Evolutionary conservation across 805 yeast genomes (phyloP), one percentile per base, ranked within the genome.

Genomic region (Yueomyces sp.): DNA sequence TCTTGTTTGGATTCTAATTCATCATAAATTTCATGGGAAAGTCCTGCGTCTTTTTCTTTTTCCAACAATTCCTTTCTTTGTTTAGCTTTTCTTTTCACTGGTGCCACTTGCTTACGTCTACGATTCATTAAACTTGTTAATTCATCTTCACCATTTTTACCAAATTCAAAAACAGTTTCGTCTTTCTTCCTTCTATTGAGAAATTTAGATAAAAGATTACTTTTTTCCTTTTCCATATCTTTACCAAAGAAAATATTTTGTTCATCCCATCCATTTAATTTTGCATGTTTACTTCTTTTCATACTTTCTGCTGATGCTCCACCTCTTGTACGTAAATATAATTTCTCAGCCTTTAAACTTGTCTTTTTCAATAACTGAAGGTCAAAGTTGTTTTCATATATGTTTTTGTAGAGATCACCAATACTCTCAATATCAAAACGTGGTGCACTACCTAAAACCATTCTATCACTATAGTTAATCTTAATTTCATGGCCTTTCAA

Each of bases 81-180:
- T 48, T 68, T 69, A 0, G 94, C 87, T 52, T 80, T 74, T 52
- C 79, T 70, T 61, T 88, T 95, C 42, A 88, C 77, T 8, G 94
- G 94, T 0, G 94, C 95, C 45, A 90, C 71, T 59, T 88, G 96
- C 47, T 71, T 72, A 60, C 99, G 73, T 68, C 97, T 72, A 47
- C 78, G 77, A 49, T 79, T 73, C 98, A 92, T 92, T 57, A 92
- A 70, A 43, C 80, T 81, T 37, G 84, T 81, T 57, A 86, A 69
- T 41, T 79, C 74, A 49, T 81, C 81, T 50, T 79, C 85, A 42
- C 70, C 72, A 42, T 71, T 68, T 54, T 79, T 76, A 47, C 79
- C 75, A 62, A 87, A 82, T 62, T 92, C 99, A 59, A 92, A 92
- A 3, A 92, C 96, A 0, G 98, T 92, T 59, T 92, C 97, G 54